Base-by-base conservation (phyloP, 139 green algal genomes). In the Eudorina sp. region DNA sequence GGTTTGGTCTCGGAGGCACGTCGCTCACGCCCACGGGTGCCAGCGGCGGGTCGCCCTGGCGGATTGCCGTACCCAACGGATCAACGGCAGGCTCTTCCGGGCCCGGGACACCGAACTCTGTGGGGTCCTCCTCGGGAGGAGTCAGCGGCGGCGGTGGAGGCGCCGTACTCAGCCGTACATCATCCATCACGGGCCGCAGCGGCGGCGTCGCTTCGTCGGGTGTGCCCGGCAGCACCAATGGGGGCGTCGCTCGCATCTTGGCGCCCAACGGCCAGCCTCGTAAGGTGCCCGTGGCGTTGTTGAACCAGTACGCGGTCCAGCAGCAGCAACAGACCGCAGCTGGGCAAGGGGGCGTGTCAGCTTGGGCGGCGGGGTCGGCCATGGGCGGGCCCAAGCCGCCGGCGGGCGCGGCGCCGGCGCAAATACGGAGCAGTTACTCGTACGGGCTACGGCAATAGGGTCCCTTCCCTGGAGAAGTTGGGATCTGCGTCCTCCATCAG, bases 201-300 rank as follows among this genome's bases (percentile, higher is more conserved):
- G 38, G 18, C 66, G 66, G 31, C 66, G 66, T 13, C 21, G 64
- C 64, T 73, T 13, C 64, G 25, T 31, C 25, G 34, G 66, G 36
- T 29, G 66, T 34, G 18, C 21, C 66, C 31, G 9, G 36, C 66
- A 25, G 78, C 40, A 40, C 74, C 40, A 78, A 19, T 43, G 88
- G 86, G n/a, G 88, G 79, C 16, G 85, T 96, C 7, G 90, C 92
- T 9, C 92, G 96, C 66, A 92, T 96, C 34, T 87, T 98, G 38
- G 96, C 96, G 18, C 93, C 95, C 53, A 98, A 97, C 86, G 96
- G 96, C 0, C 96, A 98, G 92, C 96, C 96, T 0, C 91, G 96
- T 53, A 98, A 98, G 92, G 90, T 98, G 64, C 94, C 95, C 23
- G 85, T 94, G 36, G 89, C 95, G 41, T 83, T 96, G 83, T 40